Conservation (phyloP, 805 yeast genomes). For the Candida methanosorbosa region DNA sequence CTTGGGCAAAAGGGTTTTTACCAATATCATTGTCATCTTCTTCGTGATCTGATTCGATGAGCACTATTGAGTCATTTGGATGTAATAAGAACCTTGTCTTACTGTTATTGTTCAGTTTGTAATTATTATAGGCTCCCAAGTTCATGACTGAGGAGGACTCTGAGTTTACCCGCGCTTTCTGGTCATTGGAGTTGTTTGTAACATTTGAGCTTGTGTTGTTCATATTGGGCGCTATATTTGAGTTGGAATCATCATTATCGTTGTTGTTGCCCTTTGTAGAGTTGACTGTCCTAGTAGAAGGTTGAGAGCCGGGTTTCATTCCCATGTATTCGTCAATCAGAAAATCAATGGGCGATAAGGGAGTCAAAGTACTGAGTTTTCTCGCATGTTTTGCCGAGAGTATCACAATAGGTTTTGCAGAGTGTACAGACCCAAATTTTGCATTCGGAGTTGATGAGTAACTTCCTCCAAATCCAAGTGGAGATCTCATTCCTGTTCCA, state of each 20-base stretch:
- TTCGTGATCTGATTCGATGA: too few relatives aligned
- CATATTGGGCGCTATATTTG: too few relatives aligned
- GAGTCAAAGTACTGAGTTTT: constrained; percentile 24
- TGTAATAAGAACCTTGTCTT: too few relatives aligned
- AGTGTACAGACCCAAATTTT: background rate
- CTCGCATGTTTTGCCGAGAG: constrained; percentile 22
- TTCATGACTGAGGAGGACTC: too few relatives aligned
- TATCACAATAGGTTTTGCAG: constrained; percentile 5
- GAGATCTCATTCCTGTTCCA: background rate
- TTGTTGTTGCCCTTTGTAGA: background rate
- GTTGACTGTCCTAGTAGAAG: background rate
- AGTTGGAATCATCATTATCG: background rate
- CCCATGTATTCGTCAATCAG: constrained; percentile 19
- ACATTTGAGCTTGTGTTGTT: too few relatives aligned
- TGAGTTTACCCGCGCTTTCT: too few relatives aligned
- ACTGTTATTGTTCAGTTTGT: too few relatives aligned
- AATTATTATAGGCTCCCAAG: too few relatives aligned
- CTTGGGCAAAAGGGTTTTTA: too few relatives aligned
- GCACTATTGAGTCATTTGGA: too few relatives aligned
- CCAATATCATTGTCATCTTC: too few relatives aligned
- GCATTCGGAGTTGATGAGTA: background rate
- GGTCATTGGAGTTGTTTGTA: too few relatives aligned
- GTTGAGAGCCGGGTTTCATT: background rate
- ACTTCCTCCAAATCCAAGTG: background rate
- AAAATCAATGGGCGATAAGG: constrained; percentile 28